phyloP scores from a whole-genome alignment of 495 filamentous ascomycete genomes.

The Thozetella sp. region DNA sequence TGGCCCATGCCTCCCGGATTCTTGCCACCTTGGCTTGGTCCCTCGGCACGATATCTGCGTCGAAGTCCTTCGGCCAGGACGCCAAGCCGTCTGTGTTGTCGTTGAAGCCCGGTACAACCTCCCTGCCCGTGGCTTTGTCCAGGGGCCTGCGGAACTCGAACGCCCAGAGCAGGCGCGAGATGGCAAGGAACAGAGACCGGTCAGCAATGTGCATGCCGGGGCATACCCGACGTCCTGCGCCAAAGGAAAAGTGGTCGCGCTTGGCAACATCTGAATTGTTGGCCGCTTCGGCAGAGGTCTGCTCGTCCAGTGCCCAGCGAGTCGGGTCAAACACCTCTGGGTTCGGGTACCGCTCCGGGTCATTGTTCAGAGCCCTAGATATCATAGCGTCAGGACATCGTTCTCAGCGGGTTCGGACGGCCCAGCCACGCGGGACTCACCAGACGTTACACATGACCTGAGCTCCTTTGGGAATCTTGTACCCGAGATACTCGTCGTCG shows the following conservation, averaged over 20 bases:
- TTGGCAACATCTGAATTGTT: slow-evolving; percentile 30
- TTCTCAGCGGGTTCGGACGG: neutral
- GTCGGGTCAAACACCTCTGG: slow-evolving; percentile 35
- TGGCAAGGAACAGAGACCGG: slow-evolving; percentile 49
- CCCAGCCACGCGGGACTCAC: slow-evolving; percentile 11
- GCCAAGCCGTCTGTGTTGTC: slow-evolving; percentile 28
- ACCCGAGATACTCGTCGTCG: slow-evolving; percentile 45
- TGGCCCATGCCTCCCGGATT: slow-evolving; percentile 16
- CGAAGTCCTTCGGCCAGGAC: slow-evolving; percentile 9
- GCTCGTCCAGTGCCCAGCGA: slow-evolving; percentile 26
- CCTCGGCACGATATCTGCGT: slow-evolving; percentile 12
- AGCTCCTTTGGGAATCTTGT: slow-evolving; percentile 36
- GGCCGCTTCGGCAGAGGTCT: slow-evolving; percentile 25
- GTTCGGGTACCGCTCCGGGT: slow-evolving; percentile 33
- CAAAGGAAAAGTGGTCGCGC: slow-evolving; percentile 53
- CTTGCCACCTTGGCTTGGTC: slow-evolving; percentile 8
- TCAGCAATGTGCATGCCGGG: slow-evolving; percentile 62
- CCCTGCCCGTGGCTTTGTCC: slow-evolving; percentile 15
- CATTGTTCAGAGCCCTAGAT: slow-evolving; percentile 38
- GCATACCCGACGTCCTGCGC: slow-evolving; percentile 62
- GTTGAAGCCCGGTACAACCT: slow-evolving; percentile 26
- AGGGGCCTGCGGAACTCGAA: slow-evolving; percentile 41
- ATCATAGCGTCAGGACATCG: neutral
- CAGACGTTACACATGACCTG: slow-evolving; percentile 34
- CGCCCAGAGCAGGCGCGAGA: slow-evolving; percentile 54